Conservation (phyloP, 352 stramenopile species). For the Globisporangium nunn region DNA sequence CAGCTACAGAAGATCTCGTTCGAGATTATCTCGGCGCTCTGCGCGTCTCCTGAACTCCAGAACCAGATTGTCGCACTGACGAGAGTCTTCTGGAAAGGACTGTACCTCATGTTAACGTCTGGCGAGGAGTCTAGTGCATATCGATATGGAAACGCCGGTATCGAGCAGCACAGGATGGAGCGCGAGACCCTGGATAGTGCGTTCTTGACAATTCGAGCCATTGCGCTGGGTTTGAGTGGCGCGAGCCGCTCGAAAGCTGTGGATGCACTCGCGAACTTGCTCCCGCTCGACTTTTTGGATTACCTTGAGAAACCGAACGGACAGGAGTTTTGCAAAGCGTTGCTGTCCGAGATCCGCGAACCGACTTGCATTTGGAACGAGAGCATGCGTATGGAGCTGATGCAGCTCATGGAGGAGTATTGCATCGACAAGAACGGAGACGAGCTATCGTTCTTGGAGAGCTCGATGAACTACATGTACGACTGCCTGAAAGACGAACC, state of each 20-base stretch:
- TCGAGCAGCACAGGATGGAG: conserved; percentile 46
- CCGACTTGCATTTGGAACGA: conserved; percentile 77
- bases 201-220: conserved; percentile 49
- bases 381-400: conserved; percentile 50
- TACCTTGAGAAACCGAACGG: conserved; percentile 61
- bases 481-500: conserved; percentile 68
- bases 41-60: conserved; percentile 39
- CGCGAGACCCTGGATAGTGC: conserved; percentile 69
- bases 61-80: conserved; percentile 58
- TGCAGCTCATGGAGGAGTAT: conserved; percentile 68
- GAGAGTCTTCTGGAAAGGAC: conserved; percentile 68
- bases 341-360: conserved; percentile 67
- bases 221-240: conserved; percentile 51
- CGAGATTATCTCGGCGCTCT: conserved; percentile 67
- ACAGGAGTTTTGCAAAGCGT: conserved; percentile 63
- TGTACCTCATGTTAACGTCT: conserved; percentile 70
- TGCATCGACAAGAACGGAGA: conserved; percentile 45
- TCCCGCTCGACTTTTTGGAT: conserved; percentile 69
- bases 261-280: conserved; percentile 56
- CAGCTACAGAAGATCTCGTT: conserved; percentile 74
- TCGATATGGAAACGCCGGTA: conserved; percentile 20
- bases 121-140: conserved; percentile 46
- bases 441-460: conserved; percentile 63
- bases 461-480: conserved; percentile 69
- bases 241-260: conserved; percentile 42